Evolutionary conservation across 352 stramenopile species (phyloP), one percentile per base, ranked within the genome.

Genomic region (Plasmopara muralis): DNA sequence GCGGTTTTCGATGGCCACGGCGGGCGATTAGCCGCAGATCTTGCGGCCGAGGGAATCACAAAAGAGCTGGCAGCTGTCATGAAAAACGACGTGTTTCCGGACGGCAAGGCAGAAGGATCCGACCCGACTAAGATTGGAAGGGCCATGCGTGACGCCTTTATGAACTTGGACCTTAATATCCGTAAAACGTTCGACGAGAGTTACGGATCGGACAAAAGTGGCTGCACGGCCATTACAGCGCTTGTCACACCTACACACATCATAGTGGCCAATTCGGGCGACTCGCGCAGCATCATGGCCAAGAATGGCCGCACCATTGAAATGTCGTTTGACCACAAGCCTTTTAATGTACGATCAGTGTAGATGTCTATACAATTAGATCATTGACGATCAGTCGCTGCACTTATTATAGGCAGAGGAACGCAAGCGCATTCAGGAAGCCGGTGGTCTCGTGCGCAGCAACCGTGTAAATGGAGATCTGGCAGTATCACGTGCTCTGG

Each of bases 301-400:
- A 89, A 84, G 50, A 48, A 66, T 16, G 61, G 62, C 12, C 50
- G 47, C 8, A 80, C 69, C 0, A 65, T 92, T 15, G 73, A 82
- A 28, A 89, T 95, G 71, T 95, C 83, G 16, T 87, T 77, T 42
- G 90, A 97, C 64, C 90, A 97, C 74, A 97, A 97, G 58, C 89
- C 89, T 16, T 84, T 87, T 54, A 94, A 96, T 53, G 80, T 88
- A 60, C 28, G 67, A 51, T 18, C 4, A n/a, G 12, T 9, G 13
- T 37, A 38, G 2, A 14, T 10, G 5, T 30, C 15, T 31, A n/a
- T 5, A 53, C 16, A 35, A 28, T 16, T 42, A 20, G 13, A 9
- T 4, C 41, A 37, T 30, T 47, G 25, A 29, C 50, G 12, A n/a
- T 28, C 20, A 25, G 20, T 25, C 20, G 20, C 20, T 25, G 20